Evolutionary conservation across 768 basidiomycete genomes (phyloP), one percentile per base, ranked within the genome.

Genomic region (Phylloporus sp.): DNA sequence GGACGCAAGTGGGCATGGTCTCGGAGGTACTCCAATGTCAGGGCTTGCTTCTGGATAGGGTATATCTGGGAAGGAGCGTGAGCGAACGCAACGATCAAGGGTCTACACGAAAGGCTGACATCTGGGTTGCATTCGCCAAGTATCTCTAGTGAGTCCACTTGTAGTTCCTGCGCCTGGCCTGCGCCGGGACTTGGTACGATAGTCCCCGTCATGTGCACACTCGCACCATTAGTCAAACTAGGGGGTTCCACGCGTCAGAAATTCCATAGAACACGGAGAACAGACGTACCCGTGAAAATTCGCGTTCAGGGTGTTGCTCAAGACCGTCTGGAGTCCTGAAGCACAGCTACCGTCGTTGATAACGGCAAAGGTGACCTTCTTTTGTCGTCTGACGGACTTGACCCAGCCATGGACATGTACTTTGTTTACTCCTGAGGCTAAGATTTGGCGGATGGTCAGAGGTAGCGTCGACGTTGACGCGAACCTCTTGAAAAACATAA

Each of bases 1-100:
- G 88, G 78, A 10, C 97, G 85, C n/a, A 99, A 69, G 72, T 98
- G 94, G 5, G 83, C 81, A 62, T 95, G 78, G 52, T 94, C 88
- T 8, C 95, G 81, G 27, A 97, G 77, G 61, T 91, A 87, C 54
- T 93, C 87, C 2, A 78, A 69, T 2, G 89, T 82, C 11, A 92
- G 77, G 26, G 82, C 69, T 68, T 97, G 85, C 67, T 97, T 97
- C 69, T 95, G 95, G 46, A 97, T 92, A 0, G 93, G 93, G 68
- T 95, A 97, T 41, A 71, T 72, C 93, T 93, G 49, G 4, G 8
- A 38, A 48, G 32, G 23, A 40, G 27, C 4, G 15, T 67, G 44
- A 61, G 45, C 32, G 16, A 43, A 26, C 10, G 29, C 16, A 29
- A 41, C 38, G 35, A 18, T 6, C 11, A 16, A 46, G 7, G 6